These are phyloP conservation scores for Paramecium sonneborni DNA, from an alignment of 73 alveolate genomes.

Conservation along the genomic window DNA sequence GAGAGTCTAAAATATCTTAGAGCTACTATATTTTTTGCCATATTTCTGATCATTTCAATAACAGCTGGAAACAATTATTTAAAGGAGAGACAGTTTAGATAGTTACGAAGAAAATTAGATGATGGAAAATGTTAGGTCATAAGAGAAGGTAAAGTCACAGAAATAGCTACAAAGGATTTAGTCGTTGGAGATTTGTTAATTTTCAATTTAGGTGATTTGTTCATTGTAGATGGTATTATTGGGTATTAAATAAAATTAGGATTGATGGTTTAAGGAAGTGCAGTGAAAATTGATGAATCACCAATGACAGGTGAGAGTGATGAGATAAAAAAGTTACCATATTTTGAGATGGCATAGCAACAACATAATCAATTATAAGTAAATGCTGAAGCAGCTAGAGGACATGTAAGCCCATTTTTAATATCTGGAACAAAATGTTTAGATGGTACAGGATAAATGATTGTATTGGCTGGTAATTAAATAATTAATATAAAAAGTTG, in stretches of 20 bases:
- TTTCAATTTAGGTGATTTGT: constrained; percentile 85
- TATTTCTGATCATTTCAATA: constrained; percentile 88
- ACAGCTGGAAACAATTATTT: constrained; percentile 91
- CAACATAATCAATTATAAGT: not conserved
- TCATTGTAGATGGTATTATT: constrained; percentile 89
- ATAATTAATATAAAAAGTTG: constrained; percentile 86
- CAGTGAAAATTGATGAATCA: constrained; percentile 87
- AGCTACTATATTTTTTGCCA: constrained; percentile 89
- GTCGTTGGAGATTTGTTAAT: constrained; percentile 91
- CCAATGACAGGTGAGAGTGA: constrained; percentile 95
- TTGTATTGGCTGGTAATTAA: constrained; percentile 75
- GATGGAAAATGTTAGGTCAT: constrained; percentile 76
- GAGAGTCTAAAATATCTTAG: constrained; percentile 71
- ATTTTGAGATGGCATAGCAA: not conserved
- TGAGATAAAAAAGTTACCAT: constrained; percentile 77
- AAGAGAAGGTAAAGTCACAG: constrained; percentile 77
- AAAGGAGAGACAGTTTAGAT: constrained; percentile 85
- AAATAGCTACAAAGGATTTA: constrained; percentile 76
- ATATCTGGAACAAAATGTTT: constrained; percentile 83
- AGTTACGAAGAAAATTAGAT: constrained; percentile 78
- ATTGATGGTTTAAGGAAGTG: constrained; percentile 62
- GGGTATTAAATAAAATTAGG: constrained; percentile 65
- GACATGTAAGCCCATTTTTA: constrained; percentile 70
- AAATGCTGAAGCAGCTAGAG: constrained; percentile 71
- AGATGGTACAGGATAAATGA: constrained; percentile 89